A percentile compares a stretch with the other conserved stretches of the same genome.
These are phyloP conservation scores for Solanum pennellii DNA, from an alignment of 257 asterid species.

Conservation along the genomic window DNA sequence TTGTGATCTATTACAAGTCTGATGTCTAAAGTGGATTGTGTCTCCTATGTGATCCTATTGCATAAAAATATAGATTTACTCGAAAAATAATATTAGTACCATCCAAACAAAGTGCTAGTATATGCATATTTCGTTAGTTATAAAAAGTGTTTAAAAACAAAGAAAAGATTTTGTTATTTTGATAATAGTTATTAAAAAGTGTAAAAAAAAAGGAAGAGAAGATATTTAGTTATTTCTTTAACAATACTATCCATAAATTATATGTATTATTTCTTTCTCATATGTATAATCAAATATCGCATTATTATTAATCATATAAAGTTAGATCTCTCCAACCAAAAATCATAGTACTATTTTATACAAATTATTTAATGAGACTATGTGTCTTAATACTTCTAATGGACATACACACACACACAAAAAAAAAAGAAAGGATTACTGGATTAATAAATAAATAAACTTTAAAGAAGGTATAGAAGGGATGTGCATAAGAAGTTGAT, in stretches of 20 bases:
- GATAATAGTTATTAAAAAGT: no score
- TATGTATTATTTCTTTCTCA: background rate
- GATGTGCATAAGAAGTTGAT: background rate
- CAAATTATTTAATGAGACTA: background rate
- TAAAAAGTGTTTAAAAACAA: no score
- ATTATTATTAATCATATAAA: background rate
- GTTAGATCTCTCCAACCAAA: background rate
- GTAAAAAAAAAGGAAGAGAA: no score
- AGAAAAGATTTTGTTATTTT: no score
- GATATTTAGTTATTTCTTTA: no score
- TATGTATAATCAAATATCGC: background rate
- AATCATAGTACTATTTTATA: background rate
- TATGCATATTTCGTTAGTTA: background rate
- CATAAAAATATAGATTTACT: no score
- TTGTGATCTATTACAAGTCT: background rate
- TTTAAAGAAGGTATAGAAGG: background rate
- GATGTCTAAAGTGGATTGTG: no score
- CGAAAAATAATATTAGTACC: background rate
- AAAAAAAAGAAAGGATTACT: background rate
- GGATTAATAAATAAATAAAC: background rate
- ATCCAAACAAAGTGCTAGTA: background rate
- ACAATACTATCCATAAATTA: background rate
- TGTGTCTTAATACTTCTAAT: background rate
- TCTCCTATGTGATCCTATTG: background rate
- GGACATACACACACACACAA: background rate